Evolutionary conservation across 352 stramenopile species (phyloP).

Genomic region (Globisporangium apiculatum): DNA sequence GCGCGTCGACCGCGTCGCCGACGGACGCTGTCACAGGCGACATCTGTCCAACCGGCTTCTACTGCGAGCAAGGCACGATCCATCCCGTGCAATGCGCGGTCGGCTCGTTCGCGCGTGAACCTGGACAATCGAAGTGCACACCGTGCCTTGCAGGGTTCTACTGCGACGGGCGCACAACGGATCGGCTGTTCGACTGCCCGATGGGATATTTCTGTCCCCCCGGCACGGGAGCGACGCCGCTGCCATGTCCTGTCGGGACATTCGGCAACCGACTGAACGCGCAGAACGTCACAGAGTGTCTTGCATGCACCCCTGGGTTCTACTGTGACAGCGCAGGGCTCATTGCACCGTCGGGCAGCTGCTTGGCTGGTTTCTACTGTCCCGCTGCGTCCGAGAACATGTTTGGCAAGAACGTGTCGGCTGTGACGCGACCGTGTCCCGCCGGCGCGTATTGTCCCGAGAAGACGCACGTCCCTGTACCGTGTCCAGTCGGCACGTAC

Average conservation of each 20-base stretch:
- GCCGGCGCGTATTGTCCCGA: conserved; percentile 67
- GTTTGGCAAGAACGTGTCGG: conserved; percentile 30
- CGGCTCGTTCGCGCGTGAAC: conserved; percentile 26
- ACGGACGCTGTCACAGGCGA: conserved; percentile 35
- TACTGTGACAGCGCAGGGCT: conserved; percentile 31
- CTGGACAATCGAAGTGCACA: conserved; percentile 24
- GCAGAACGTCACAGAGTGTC: conserved; percentile 31
- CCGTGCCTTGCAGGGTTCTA: conserved; percentile 57
- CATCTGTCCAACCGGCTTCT: conserved; percentile 50
- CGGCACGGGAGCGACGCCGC: conserved; percentile 25
- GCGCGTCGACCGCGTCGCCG: conserved; percentile 33
- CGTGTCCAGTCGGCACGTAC: conserved; percentile 58
- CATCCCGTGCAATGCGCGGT: conserved; percentile 34
- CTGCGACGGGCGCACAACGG: conserved; percentile 46
- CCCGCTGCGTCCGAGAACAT: conserved; percentile 27
- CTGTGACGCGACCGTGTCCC: conserved; percentile 46
- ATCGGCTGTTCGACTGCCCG: conserved; percentile 35
- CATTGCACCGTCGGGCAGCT: conserved; percentile 25
- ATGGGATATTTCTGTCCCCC: conserved; percentile 39
- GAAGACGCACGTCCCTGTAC: conserved; percentile 51
- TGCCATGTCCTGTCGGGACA: conserved; percentile 61
- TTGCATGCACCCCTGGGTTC: conserved; percentile 26
- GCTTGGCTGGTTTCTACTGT: conserved; percentile 52
- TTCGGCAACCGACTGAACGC: conserved; percentile 42
- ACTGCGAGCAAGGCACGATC: conserved; percentile 45